These are phyloP conservation scores for Polychaeton citri DNA, from an alignment of 2,329 filamentous ascomycete species.

Conservation along the genomic window DNA sequence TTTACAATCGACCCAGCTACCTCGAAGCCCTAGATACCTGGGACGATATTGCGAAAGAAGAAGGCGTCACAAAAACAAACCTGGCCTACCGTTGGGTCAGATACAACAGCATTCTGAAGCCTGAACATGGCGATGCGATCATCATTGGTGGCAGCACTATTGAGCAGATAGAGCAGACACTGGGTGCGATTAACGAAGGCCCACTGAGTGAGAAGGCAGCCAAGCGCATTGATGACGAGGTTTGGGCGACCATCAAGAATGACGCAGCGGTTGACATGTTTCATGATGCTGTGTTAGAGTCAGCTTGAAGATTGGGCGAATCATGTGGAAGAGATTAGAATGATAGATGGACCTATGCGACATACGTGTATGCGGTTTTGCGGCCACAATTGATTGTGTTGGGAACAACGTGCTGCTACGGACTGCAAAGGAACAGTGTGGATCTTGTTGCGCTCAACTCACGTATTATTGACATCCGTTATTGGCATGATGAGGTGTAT, in stretches of 20 bases:
- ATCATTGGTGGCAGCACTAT: conserved; percentile 27
- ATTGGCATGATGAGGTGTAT: too few species aligned
- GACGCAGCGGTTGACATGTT: conserved; percentile 24
- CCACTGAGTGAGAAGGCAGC: conserved; percentile 18
- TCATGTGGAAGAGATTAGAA: too few species aligned
- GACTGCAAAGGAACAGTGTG: too few species aligned
- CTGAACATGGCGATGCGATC: conserved; percentile 26
- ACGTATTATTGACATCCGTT: too few species aligned
- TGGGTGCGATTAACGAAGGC: conserved; percentile 17
- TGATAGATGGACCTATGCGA: too few species aligned
- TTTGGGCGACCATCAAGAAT: conserved; percentile 23
- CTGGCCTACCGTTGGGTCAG: conserved; percentile 33
- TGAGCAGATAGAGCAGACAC: conserved; percentile 21
- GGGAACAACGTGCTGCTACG: too few species aligned
- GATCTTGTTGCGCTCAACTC: too few species aligned
- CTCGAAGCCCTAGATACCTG: conserved; percentile 25
- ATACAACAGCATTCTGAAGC: conserved; percentile 24
- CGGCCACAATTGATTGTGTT: too few species aligned
- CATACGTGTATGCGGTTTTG: too few species aligned
- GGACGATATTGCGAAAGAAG: conserved; percentile 27
- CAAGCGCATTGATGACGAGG: conserved; percentile 19
- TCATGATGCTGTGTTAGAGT: too few species aligned
- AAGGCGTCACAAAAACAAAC: conserved; percentile 25
- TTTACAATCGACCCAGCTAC: conserved; percentile 25
- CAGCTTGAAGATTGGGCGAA: too few species aligned